Conservation (phyloP, 495 filamentous ascomycete species). For the Hapsidospora chrysogenum region DNA sequence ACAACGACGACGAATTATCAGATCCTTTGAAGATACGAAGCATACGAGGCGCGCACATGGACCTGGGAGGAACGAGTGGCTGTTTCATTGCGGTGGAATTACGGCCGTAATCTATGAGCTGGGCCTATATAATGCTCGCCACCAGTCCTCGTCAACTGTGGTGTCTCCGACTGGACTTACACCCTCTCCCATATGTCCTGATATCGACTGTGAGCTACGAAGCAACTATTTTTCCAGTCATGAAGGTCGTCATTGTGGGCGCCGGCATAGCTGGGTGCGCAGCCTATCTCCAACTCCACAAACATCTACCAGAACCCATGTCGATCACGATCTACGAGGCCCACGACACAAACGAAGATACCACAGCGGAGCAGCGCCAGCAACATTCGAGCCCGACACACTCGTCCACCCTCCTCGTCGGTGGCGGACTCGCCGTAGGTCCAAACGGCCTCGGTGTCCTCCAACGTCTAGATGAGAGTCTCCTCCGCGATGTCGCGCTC, state of each 20-base stretch:
- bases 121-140: too few relatives aligned
- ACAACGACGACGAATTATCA: too few relatives aligned
- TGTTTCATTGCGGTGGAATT: too few relatives aligned
- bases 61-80: too few relatives aligned
- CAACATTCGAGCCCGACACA: conserved; percentile 5
- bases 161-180: too few relatives aligned
- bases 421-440: conserved; percentile 30
- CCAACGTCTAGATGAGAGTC: conserved; percentile 16
- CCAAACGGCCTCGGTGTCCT: conserved; percentile 35
- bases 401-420: conserved; percentile 21
- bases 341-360: conserved; percentile 12
- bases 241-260: conserved; percentile 39
- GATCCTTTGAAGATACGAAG: too few relatives aligned
- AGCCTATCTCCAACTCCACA: conserved; percentile 30
- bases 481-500: conserved; percentile 9
- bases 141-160: too few relatives aligned
- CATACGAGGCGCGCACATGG: too few relatives aligned
- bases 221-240: too few relatives aligned
- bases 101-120: too few relatives aligned
- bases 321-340: conserved; percentile 23
- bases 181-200: too few relatives aligned
- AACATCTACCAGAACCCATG: conserved; percentile 21
- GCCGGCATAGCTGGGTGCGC: conserved; percentile 32
- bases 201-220: too few relatives aligned
- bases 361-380: background rate